These are phyloP conservation scores for Fusarium illudens DNA, from an alignment of 2,329 filamentous ascomycete species.

Conservation along the genomic window DNA sequence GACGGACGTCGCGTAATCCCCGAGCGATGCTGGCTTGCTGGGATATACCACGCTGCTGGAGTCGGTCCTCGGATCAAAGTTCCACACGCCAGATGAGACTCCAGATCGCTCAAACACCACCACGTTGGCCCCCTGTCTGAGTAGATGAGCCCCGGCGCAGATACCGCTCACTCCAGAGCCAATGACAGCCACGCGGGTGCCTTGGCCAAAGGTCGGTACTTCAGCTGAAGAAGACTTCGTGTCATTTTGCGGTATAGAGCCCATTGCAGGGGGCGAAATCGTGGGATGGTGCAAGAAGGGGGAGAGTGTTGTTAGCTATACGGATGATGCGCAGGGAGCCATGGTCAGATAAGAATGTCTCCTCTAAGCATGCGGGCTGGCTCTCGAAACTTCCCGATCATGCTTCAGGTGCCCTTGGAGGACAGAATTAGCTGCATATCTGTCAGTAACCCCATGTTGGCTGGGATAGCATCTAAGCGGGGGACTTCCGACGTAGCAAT, in stretches of 20 bases:
- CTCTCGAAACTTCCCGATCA: not conserved
- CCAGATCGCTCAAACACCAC: constrained; percentile 49
- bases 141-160: constrained; percentile 47
- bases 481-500: not conserved
- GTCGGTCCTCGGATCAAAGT: constrained; percentile 43
- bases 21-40: constrained; percentile 39
- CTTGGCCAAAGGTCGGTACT: constrained; percentile 5
- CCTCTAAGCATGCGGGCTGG: not conserved
- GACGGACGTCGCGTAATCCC: constrained; percentile 36
- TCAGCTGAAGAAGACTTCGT: not conserved
- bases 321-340: not conserved
- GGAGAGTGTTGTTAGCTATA: not conserved
- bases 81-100: constrained; percentile 50
- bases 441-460: not conserved
- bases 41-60: constrained; percentile 48
- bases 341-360: not conserved
- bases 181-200: constrained; percentile 47
- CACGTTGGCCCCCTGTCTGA: constrained; percentile 47
- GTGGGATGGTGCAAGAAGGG: not conserved
- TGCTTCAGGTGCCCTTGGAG: not conserved
- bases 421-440: not conserved
- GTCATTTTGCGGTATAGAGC: not conserved
- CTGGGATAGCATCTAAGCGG: not conserved
- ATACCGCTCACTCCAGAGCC: constrained; percentile 53
- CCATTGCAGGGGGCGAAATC: not conserved